These are phyloP conservation scores for Fusarium sp. DNA, from an alignment of 2,329 filamentous ascomycete genomes.

Conservation along the genomic window DNA sequence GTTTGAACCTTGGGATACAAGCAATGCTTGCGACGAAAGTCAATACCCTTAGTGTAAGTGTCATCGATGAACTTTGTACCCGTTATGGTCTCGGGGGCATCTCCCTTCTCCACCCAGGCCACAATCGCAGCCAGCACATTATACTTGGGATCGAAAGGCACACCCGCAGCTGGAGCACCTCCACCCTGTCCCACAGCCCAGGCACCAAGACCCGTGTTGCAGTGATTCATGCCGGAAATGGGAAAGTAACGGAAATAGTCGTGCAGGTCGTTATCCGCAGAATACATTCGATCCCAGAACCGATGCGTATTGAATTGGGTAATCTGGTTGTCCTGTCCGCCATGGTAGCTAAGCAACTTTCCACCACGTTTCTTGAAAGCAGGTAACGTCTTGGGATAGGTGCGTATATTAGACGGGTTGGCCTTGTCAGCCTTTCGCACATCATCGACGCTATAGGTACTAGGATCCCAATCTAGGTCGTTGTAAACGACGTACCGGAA, in stretches of 20 bases:
- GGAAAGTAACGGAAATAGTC: conserved; percentile 64
- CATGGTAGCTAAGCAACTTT: conserved; percentile 23
- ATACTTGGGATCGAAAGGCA: conserved; percentile 48
- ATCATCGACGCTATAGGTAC: conserved; percentile 3
- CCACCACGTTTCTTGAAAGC: conserved; percentile 27
- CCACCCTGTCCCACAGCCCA: conserved; percentile 45
- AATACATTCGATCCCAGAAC: conserved; percentile 39
- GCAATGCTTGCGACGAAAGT: conserved; percentile 26
- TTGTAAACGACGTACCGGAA: conserved; percentile 25
- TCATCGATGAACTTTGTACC: conserved; percentile 48
- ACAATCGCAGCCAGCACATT: conserved; percentile 62
- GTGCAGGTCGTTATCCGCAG: conserved; percentile 50
- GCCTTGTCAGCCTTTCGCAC: conserved; percentile 6
- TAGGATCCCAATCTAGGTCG: conserved; percentile 13
- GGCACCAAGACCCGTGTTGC: conserved; percentile 58
- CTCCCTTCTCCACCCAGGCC: conserved; percentile 58
- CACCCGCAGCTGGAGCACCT: conserved; percentile 29
- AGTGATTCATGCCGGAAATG: conserved; percentile 65
- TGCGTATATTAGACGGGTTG: conserved; percentile 22
- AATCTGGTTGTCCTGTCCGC: conserved; percentile 31
- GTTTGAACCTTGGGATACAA: conserved; percentile 21
- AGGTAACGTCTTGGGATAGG: conserved; percentile 1
- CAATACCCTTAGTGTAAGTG: background rate
- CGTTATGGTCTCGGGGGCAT: conserved; percentile 54
- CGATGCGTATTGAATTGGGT: conserved; percentile 37